phyloP scores from a whole-genome alignment of 805 yeast species.

The Maudiozyma serrabonitensis region DNA sequence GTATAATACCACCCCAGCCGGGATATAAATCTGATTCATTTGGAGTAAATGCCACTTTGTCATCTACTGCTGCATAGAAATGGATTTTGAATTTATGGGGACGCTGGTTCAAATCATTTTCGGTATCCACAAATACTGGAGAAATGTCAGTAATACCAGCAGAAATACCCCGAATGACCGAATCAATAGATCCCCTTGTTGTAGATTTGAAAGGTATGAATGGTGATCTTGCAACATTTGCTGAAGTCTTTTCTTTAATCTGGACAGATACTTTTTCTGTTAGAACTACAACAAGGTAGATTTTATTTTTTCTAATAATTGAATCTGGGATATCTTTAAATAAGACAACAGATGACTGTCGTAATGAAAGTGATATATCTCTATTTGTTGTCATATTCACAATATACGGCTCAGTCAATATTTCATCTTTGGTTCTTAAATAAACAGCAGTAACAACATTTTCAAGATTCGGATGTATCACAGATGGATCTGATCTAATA shows the following conservation, averaged over 20 bases:
- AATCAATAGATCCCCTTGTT: constrained; percentile 6
- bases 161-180: constrained; percentile 67
- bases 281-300: constrained; percentile 66
- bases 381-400: constrained; percentile 52
- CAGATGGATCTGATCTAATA: constrained; percentile 49
- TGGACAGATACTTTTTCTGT: constrained; percentile 51
- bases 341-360: constrained; percentile 67
- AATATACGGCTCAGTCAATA: constrained; percentile 73
- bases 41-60: constrained; percentile 8
- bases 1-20: constrained; percentile 87
- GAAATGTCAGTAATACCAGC: constrained; percentile 85
- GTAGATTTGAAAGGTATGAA: constrained; percentile 15
- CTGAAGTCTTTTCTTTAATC: constrained; percentile 2
- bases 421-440: constrained; percentile 50
- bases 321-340: constrained; percentile 63
- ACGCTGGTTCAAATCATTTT: constrained; percentile 49
- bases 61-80: constrained; percentile 51
- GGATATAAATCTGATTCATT: constrained; percentile 25
- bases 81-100: constrained; percentile 64
- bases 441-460: constrained; percentile 63
- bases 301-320: constrained; percentile 52
- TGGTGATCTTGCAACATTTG: constrained; percentile 18
- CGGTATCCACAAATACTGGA: constrained; percentile 58
- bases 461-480: constrained; percentile 54
- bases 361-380: constrained; percentile 41